phyloP scores from a whole-genome alignment of 441 rosid genomes.

The Breynia disticha region DNA sequence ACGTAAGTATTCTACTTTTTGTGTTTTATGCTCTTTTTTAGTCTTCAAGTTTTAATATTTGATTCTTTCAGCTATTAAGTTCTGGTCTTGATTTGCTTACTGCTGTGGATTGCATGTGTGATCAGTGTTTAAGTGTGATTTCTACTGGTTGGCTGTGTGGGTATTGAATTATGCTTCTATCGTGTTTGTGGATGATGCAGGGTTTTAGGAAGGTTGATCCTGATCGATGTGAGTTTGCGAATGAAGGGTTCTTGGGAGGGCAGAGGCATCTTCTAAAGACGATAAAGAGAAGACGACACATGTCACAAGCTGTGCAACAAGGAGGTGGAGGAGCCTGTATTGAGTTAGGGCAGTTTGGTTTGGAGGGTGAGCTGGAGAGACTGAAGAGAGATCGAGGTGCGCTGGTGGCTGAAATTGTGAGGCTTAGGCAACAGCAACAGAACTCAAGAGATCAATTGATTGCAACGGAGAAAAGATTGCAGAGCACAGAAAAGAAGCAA shows the following conservation, averaged over 20 bases:
- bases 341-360: constrained; percentile 69
- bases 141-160: neutral
- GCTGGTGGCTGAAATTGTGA: constrained; percentile 48
- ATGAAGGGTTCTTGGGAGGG: constrained; percentile 77
- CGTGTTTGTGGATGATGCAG: constrained; percentile 23
- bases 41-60: neutral
- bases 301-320: constrained; percentile 29
- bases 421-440: constrained; percentile 65
- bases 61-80: neutral
- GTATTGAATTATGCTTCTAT: neutral
- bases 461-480: constrained; percentile 45
- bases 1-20: constrained; percentile 45
- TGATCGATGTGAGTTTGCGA: constrained; percentile 84
- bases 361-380: constrained; percentile 53
- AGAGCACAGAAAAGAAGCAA: constrained; percentile 51
- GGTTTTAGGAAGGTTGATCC: constrained; percentile 88
- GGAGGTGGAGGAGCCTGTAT: constrained; percentile 46
- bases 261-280: constrained; percentile 67
- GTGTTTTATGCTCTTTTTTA: too few relatives aligned
- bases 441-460: constrained; percentile 37
- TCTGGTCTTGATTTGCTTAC: neutral
- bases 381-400: constrained; percentile 48
- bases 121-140: too few relatives aligned
- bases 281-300: constrained; percentile 64
- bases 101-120: too few relatives aligned